Conservation (phyloP, 2,329 filamentous ascomycete species). For the Neofusicoccum sp. region DNA sequence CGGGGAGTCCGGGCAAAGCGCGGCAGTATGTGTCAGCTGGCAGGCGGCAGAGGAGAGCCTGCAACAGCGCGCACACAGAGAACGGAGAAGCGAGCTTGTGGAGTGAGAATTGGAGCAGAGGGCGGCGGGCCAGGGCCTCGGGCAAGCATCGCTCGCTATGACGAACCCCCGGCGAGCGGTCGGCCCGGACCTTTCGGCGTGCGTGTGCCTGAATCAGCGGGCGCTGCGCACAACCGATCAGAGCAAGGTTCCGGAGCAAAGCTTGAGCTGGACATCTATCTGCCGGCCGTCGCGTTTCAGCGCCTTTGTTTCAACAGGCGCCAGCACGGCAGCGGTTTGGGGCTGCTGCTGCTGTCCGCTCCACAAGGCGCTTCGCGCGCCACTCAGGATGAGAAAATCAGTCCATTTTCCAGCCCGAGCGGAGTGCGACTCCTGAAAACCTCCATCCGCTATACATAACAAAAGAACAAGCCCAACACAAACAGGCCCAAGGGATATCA, state of each 20-base stretch:
- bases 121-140: slow-evolving; percentile 1
- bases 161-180: slow-evolving; percentile 10
- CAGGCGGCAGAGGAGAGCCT: neutral
- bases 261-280: neutral
- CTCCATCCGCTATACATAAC: neutral
- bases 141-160: slow-evolving; percentile 9
- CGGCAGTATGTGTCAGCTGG: slow-evolving; percentile 16
- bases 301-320: neutral
- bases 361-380: no score
- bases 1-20: slow-evolving; percentile 8
- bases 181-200: slow-evolving; percentile 8
- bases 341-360: neutral
- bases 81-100: slow-evolving; percentile 14
- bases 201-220: slow-evolving; percentile 6
- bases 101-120: slow-evolving; percentile 5
- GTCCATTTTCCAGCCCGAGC: no score
- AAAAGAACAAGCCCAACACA: neutral
- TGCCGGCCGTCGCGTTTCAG: neutral
- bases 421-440: no score
- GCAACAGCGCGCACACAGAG: neutral
- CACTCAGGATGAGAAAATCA: no score
- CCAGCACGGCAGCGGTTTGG: neutral
- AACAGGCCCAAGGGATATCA: slow-evolving; percentile 15
- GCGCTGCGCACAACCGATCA: slow-evolving; percentile 5
- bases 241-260: slow-evolving; percentile 12